These are phyloP conservation scores for Fusarium secorum DNA, from an alignment of 2,329 filamentous ascomycete genomes.

Conservation along the genomic window DNA sequence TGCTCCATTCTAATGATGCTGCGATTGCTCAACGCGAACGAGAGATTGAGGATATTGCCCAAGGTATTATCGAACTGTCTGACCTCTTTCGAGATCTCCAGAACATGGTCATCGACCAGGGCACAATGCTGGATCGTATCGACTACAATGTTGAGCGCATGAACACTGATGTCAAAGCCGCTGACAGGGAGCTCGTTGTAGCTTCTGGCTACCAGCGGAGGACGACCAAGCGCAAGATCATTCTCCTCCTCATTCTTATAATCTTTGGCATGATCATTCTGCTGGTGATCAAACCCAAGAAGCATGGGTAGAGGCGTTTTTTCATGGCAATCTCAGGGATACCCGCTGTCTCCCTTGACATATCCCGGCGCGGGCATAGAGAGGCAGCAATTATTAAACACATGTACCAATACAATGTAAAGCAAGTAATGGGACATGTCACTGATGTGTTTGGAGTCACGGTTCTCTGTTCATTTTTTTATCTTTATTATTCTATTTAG, in stretches of 20 bases:
- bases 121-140: slow-evolving; percentile 89
- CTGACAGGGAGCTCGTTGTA: slow-evolving; percentile 89
- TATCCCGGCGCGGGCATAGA: not conserved
- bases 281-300: slow-evolving; percentile 80
- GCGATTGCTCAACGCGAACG: slow-evolving; percentile 90
- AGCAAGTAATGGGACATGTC: slow-evolving; percentile 38
- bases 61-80: slow-evolving; percentile 95
- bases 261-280: slow-evolving; percentile 89
- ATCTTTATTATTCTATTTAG: slow-evolving; percentile 33
- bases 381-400: slow-evolving; percentile 23
- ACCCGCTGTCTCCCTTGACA: slow-evolving; percentile 13
- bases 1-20: slow-evolving; percentile 78
- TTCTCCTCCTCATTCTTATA: slow-evolving; percentile 84
- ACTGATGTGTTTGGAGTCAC: slow-evolving; percentile 41
- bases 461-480: slow-evolving; percentile 29
- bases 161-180: slow-evolving; percentile 90
- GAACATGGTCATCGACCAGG: slow-evolving; percentile 92
- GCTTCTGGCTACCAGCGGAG: slow-evolving; percentile 89
- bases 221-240: slow-evolving; percentile 90
- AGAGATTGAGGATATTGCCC: slow-evolving; percentile 97
- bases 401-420: slow-evolving; percentile 46
- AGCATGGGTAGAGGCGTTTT: slow-evolving; percentile 41
- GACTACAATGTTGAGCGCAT: slow-evolving; percentile 99
- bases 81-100: slow-evolving; percentile 98
- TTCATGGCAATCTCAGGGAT: slow-evolving; percentile 22